Base-by-base conservation (phyloP, 179 eudicot genomes). In the Spergularia azorica region DNA sequence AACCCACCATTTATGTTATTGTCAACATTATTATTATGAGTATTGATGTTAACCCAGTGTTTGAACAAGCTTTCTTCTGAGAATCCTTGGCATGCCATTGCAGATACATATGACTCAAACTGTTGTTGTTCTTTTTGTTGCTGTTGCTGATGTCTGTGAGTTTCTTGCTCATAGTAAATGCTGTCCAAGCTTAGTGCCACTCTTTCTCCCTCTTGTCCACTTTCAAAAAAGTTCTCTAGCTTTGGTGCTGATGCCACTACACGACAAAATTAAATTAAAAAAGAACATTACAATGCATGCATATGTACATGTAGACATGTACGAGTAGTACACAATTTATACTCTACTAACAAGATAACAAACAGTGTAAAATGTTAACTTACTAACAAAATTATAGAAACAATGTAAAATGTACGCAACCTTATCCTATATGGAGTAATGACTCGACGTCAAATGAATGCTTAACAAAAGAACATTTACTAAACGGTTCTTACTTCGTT, bases 151-250 rank as follows among this genome's bases (percentile, higher is more conserved):
- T 83, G 83, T 41, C 67, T 70, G 36, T 17, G 63, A 41, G 73
- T 58, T 70, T 81, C 81, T 56, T 70, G 65, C 5, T 87, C 83
- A 77, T 87, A 87, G 79, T 87, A 89, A n/a, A 84, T 71, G 79
- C 88, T 91, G 86, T 89, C 93, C 46, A 91, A 78, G 80, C 90
- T 89, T 0, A 88, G 83, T 71, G 81, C 87, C 85, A 87, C 83
- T 58, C 87, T 83, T 83, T 87, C 82, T 73, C 87, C 56, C 16
- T 55, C 74, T 56, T 71, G 74, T 4, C 64, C 52, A n/a, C 74
- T 88, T n/a, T 90, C 96, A 21, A 93, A 76, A 76, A 93, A 93
- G 80, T 91, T 87, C 82, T 93, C 98, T 0, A 91, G 87, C 61
- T 93, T 93, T 9, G 95, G 97, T 16, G 87, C 84, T 39, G 89